Base-by-base conservation (phyloP, 148 eudicot species). In the Persicaria tinctoria region DNA sequence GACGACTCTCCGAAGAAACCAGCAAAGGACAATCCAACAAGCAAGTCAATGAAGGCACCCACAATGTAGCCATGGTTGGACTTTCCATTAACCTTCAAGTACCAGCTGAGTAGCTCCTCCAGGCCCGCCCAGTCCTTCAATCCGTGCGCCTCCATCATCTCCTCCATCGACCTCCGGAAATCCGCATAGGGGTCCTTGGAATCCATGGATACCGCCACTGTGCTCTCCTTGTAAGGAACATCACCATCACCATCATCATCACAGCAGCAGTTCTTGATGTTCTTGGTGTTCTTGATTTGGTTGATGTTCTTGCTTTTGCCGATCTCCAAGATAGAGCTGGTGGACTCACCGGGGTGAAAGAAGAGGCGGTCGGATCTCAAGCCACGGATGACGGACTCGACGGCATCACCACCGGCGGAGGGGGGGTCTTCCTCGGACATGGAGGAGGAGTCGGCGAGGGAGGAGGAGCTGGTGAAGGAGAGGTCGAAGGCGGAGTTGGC, bases 121-220 rank as follows among this genome's bases (percentile, higher is more conserved):
- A 92, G 78, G 10, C 83, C 82, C 4, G 87, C 87, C 93, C 93
- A 92, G 44, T 89, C 89, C 70, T 81, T 86, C 66, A 90, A 56
- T 16, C 86, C 93, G 17, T 87, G 78, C 23, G 77, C 84, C 80
- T 87, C 91, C 82, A 89, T 89, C 96, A 95, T 92, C 51, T 95
- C 99, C 73, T 82, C 83, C 97, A 95, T 92, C 1, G 99, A 95
- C 41, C 50, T 78, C 86, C 81, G 89, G 82, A 95, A 95, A 76
- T 95, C 99, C 64, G 7, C 62, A 14, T 84, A 85, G 0, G 91
- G 89, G 53, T 89, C 88, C 0, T 79, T 77, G 0, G 93, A 86
- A 32, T 89, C 93, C 85, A 89, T 64, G 4, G 90, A 83, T 49
- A 85, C 4, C 4, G 71, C 84, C 77, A 83, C 83, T 1, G 41